Percentiles rank a stretch among this genome's conserved stretches.
Conservation (phyloP, 106 monocot species). For the Phalaenopsis equestris region DNA sequence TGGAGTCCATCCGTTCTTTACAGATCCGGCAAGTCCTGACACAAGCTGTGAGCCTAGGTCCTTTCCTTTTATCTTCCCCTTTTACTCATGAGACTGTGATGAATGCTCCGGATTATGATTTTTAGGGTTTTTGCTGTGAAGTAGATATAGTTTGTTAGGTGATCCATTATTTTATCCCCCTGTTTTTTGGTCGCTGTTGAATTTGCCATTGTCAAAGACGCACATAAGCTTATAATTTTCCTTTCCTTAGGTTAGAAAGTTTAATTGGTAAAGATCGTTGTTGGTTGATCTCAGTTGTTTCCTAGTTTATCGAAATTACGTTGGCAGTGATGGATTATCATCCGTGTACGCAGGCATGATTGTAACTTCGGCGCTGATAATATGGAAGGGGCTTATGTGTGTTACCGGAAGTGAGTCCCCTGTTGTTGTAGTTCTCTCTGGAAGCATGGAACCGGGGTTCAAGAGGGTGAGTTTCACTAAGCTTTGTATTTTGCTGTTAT, state of each 20-base stretch:
- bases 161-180: background rate
- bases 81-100: background rate
- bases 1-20: conserved; percentile 59
- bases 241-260: background rate
- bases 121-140: background rate
- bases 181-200: background rate
- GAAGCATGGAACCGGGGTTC: conserved; percentile 55
- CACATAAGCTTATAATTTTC: no score
- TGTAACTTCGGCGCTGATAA: conserved; percentile 34
- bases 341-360: conserved; percentile 30
- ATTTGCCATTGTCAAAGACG: background rate
- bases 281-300: background rate
- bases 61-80: background rate
- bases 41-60: conserved; percentile 62
- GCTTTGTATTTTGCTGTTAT: background rate
- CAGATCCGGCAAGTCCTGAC: conserved; percentile 54
- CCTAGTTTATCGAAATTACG: background rate
- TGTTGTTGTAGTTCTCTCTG: conserved; percentile 53
- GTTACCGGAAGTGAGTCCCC: conserved; percentile 53
- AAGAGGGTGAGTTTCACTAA: conserved; percentile 32
- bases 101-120: background rate
- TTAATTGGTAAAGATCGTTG: background rate
- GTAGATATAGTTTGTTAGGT: background rate
- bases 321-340: background rate
- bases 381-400: conserved; percentile 56